Conservation (phyloP, 129 eudicot genomes). For the Flaveria trinervia region DNA sequence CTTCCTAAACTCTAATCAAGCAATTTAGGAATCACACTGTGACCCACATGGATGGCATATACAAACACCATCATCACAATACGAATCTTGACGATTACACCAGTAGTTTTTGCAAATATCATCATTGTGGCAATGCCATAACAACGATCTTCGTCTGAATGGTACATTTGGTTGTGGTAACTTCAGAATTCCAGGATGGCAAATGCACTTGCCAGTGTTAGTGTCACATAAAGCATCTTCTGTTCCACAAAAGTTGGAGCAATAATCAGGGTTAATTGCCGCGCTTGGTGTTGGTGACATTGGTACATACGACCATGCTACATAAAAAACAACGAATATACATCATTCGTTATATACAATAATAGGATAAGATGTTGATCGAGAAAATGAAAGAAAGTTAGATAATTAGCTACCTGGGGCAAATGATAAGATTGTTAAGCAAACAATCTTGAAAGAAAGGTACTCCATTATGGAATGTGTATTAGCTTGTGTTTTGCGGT, state of each 20-base stretch:
- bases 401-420: neutral
- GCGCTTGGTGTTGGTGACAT: neutral
- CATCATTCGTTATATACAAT: neutral
- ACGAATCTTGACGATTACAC: slow-evolving; percentile 15
- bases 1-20: neutral
- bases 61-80: slow-evolving; percentile 23
- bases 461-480: neutral
- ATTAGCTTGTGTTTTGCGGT: neutral
- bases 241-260: neutral
- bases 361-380: too few relatives aligned
- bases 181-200: slow-evolving; percentile 10
- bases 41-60: slow-evolving; percentile 19
- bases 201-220: neutral
- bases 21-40: neutral
- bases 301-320: neutral
- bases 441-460: slow-evolving; percentile 9
- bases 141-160: slow-evolving; percentile 21
- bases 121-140: slow-evolving; percentile 9
- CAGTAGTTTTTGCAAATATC: slow-evolving; percentile 16
- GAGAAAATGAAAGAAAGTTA: too few relatives aligned
- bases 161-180: neutral
- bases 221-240: slow-evolving; percentile 22
- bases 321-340: neutral
- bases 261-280: slow-evolving; percentile 11
- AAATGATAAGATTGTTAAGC: neutral